Percentiles rank a stretch among this genome's conserved stretches.
phyloP scores from a whole-genome alignment of 257 asterid species.

The Anisodus tanguticus region DNA sequence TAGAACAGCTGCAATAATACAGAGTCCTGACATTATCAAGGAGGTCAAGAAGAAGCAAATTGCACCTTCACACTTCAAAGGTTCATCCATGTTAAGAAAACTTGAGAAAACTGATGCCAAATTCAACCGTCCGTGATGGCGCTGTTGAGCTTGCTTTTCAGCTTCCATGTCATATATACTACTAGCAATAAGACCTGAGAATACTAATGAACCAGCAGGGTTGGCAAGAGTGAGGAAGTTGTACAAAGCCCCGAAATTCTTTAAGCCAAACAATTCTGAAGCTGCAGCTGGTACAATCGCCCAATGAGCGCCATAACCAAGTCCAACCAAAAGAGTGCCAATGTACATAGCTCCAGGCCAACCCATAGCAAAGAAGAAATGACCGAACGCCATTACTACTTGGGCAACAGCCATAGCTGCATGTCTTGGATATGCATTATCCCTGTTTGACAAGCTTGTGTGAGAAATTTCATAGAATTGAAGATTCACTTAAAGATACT shows the following conservation, averaged over 20 bases:
- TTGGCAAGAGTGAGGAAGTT: constrained; percentile 59
- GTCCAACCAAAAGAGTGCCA: constrained; percentile 88
- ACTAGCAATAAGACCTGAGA: constrained; percentile 56
- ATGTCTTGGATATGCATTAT: constrained; percentile 84
- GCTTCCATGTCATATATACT: constrained; percentile 57
- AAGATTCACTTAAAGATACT: neutral
- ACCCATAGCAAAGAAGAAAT: constrained; percentile 85
- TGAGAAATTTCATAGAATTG: constrained; percentile 16
- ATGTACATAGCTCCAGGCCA: constrained; percentile 90
- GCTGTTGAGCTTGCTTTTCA: constrained; percentile 57
- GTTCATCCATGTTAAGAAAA: constrained; percentile 46
- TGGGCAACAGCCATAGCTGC: constrained; percentile 78
- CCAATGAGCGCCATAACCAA: constrained; percentile 98
- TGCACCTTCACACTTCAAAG: constrained; percentile 70
- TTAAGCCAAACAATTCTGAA: constrained; percentile 85
- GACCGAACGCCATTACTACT: constrained; percentile 76
- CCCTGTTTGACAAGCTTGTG: constrained; percentile 51
- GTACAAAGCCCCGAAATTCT: constrained; percentile 69
- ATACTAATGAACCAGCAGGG: constrained; percentile 55
- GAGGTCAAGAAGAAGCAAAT: constrained; percentile 78
- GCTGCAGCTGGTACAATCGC: constrained; percentile 92
- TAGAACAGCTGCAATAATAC: constrained; percentile 64
- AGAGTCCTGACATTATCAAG: constrained; percentile 73
- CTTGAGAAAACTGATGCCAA: constrained; percentile 48
- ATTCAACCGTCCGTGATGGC: constrained; percentile 34